Evolutionary conservation across 768 basidiomycete genomes (phyloP).

Genomic region (Solioccasus polychromus): DNA sequence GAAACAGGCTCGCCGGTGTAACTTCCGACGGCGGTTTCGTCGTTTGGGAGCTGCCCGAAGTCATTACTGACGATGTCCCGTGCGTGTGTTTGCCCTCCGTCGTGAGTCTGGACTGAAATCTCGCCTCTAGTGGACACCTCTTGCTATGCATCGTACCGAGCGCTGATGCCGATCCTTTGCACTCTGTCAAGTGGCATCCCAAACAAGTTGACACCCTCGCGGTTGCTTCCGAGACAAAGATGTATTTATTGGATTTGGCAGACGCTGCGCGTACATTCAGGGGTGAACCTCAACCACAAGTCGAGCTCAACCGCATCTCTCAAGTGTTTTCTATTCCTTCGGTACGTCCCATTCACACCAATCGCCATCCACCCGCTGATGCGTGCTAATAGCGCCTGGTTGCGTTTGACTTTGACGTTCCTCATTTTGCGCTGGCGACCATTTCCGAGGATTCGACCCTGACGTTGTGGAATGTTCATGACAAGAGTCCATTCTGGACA

Average conservation of each 20-base stretch:
- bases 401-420: constrained; percentile 82
- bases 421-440: constrained; percentile 73
- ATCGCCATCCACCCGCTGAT: background rate
- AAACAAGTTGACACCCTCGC: constrained; percentile 77
- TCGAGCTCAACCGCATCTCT: constrained; percentile 66
- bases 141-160: constrained; percentile 68
- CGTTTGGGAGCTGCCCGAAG: constrained; percentile 81
- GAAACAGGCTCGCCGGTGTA: constrained; percentile 79
- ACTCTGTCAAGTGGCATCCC: constrained; percentile 87
- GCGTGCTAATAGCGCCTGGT: constrained; percentile 60
- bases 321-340: constrained; percentile 68
- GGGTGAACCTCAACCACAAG: constrained; percentile 64
- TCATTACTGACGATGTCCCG: constrained; percentile 86
- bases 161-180: constrained; percentile 56
- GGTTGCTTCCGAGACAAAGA: constrained; percentile 74
- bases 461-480: constrained; percentile 79
- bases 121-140: constrained; percentile 52
- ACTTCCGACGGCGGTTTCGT: constrained; percentile 89
- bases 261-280: constrained; percentile 58
- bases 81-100: constrained; percentile 38
- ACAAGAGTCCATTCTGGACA: constrained; percentile 70
- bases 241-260: constrained; percentile 73
- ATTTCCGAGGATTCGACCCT: constrained; percentile 81
- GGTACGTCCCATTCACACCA: constrained; percentile 34
- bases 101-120: constrained; percentile 1